Conservation (phyloP, 129 eudicot genomes). For the Helianthus annuus region HanXRQr2.0-SUNRISE NC_035443.2:189435369-189435868, state of each 20-base stretch:
- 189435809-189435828: not conserved
- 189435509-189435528: not conserved
- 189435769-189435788: slow-evolving; percentile 29
- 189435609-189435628: slow-evolving; percentile 39
- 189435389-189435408: slow-evolving; percentile 46
- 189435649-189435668: slow-evolving; percentile 37
- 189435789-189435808: not conserved
- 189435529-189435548: not conserved
- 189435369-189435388: slow-evolving; percentile 53
- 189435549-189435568: slow-evolving; percentile 35
- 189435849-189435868: not conserved
- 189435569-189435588: slow-evolving; percentile 47
- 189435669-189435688: slow-evolving; percentile 37
- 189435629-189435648: slow-evolving; percentile 53
- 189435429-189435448: slow-evolving; percentile 51
- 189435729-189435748: slow-evolving; percentile 43
- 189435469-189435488: not conserved
- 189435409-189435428: slow-evolving; percentile 32
- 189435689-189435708: slow-evolving; percentile 27
- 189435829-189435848: not conserved
- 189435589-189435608: slow-evolving; percentile 35
- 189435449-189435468: slow-evolving; percentile 53
- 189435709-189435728: slow-evolving; percentile 15
- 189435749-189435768: slow-evolving; percentile 28
- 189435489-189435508: not conserved